Evolutionary conservation across 257 asterid species (phyloP).

Genomic region (Schizonepeta tenuifolia): DNA sequence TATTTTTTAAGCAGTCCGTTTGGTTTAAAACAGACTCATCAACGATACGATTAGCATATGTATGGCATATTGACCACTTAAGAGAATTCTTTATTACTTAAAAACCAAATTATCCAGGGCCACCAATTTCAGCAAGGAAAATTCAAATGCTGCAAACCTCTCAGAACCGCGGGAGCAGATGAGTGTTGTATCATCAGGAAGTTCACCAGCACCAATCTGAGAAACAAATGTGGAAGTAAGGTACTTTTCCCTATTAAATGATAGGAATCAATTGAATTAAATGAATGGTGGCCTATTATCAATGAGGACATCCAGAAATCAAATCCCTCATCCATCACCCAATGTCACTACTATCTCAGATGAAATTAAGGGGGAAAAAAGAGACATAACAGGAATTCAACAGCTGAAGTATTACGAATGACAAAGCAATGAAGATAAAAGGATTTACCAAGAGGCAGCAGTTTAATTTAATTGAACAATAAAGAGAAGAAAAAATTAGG

Average conservation of each 20-base stretch:
- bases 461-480: background rate
- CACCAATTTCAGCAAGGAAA: conserved; percentile 14
- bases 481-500: background rate
- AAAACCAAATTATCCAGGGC: background rate
- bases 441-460: background rate
- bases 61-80: background rate
- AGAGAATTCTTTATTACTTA: background rate
- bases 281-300: background rate
- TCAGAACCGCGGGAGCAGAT: conserved; percentile 85
- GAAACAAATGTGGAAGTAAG: conserved; percentile 34
- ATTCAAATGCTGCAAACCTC: conserved; percentile 58
- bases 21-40: background rate
- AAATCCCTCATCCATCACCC: background rate
- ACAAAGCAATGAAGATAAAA: background rate
- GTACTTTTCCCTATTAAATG: conserved; percentile 10
- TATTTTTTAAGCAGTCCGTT: background rate
- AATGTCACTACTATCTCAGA: background rate
- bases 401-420: background rate
- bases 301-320: conserved; percentile 6
- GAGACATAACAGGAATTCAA: background rate
- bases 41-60: background rate
- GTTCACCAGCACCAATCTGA: conserved; percentile 94
- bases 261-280: background rate
- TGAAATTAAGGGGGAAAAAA: background rate
- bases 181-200: conserved; percentile 93